Base-by-base conservation (phyloP, 2,329 filamentous ascomycete genomes). In the Apiospora malaysiana region DNA sequence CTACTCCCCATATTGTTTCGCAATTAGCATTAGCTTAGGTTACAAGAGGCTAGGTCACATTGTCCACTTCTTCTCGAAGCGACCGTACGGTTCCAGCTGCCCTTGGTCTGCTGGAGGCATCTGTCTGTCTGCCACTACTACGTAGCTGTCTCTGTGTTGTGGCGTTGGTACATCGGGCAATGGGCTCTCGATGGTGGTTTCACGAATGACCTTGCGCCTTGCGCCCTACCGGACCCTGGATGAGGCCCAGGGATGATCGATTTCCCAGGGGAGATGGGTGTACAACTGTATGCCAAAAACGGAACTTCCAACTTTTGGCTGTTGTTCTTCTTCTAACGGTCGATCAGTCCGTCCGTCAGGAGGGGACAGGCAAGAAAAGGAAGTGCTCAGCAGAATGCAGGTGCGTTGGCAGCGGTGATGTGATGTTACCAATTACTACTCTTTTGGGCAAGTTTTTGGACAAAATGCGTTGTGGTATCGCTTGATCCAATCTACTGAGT, bases 1-100 rank as follows among this genome's bases (percentile, higher is more conserved):
- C 51, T 27, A 59, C 51, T 59, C 51, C 51, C 51, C 51, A 27
- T 59, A 59, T 59, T 59, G 51, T 59, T 59, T 59, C 51, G 51
- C 51, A 59, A 59, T 59, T 59, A 59, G 51, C 51, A 59, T 59
- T 59, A 59, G 51, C 51, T 59, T 59, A 59, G 51, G 51, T 59
- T 59, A 59, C 51, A 59, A 59, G 51, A 59, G 51, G 51, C 10
- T 37, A 59, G 51, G 51, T 59, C 51, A 37, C 51, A 59, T 27
- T 59, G 51, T 59, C 51, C 51, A 59, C 51, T 59, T 59, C 51
- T 59, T 59, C 51, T 59, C 51, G 51, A 59, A 59, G 51, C 51
- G 25, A 37, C 51, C 27, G 51, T 59, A 59, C 51, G 51, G 51
- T 59, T 59, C 51, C 51, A 59, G 51, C 51, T 37, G 51, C 51